Evolutionary conservation across 805 yeast genomes (phyloP), one percentile per base, ranked within the genome.

Genomic region (Sugiyamaella americana): DNA sequence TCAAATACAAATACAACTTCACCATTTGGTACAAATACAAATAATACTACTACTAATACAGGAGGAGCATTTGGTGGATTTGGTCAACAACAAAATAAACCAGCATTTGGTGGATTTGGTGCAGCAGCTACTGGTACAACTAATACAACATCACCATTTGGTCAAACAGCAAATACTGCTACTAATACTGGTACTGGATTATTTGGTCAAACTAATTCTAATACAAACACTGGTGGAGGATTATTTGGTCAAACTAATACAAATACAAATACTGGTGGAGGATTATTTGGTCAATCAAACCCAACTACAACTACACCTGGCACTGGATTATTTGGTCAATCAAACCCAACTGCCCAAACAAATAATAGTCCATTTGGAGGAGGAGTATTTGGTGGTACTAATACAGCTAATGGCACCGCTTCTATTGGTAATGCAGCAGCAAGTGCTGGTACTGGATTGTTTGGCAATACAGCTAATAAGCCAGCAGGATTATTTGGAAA

Each of bases 141-240:
- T 29, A 55, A 49, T 30, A 38, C 54, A 37, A 54, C 62, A 20
- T 59, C 63, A 29, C 62, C 70, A 23, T 74, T 76, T 63, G 78
- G 80, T 26, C 21, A 10, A 38, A 56, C 64, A n/a, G 52, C 52
- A 46, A 61, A 55, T 47, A 53, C 56, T 19, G 53, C 58, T 24
- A 52, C 57, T 20, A 48, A 41, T 37, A 35, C 65, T 37, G 64
- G 63, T 11, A 68, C 63, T 13, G 69, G 71, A 4, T 53, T 69
- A 16, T 72, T 72, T 55, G 72, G 72, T 16, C 44, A 49, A 13
- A 38, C 20, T 30, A 40, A 38, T 18, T 41, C 48, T 8, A 43
- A 32, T 13, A 41, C 44, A 3, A 49, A 54, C n/a, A 60, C 59
- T 10, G 62, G 65, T 17, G 42, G 41, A n/a, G 44, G 48, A 5